Base-by-base conservation (phyloP, 2,329 filamentous ascomycete species). In the Hypoxylon sp. region DNA sequence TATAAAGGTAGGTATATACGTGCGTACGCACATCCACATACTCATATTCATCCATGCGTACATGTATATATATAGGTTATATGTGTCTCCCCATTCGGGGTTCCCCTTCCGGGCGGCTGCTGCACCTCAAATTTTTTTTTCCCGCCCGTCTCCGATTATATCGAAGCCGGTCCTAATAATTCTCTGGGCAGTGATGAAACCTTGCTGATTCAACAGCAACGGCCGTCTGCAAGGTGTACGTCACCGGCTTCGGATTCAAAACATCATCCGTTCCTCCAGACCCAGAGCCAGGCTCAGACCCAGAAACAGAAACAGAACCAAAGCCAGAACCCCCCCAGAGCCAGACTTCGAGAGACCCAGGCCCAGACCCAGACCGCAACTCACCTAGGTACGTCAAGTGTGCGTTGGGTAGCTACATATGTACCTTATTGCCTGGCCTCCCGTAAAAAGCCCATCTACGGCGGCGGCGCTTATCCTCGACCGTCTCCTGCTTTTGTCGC, bases 331-430 rank as follows among this genome's bases (percentile, higher is more conserved):
- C 50, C 30, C 49, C 30, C 46, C 38, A 38, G 33, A 32, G 4
- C 26, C 32, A 36, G 4, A 55, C 33, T 36, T 22, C 52, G 45
- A 57, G 24, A 26, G 24, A 26, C 24, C 24, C 24, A 26, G 24
- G 6, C 24, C 3, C 24, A 26, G 24, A 26, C 24, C 24, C 50
- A 61, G 46, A 65, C 63, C 57, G 63, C 66, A 63, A 67, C 42
- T 69, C 60, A 68, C 66, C 64, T 67, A 64, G 46, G 57, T 59
- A 61, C 52, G 42, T 53, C 44, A 14, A 24, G 30, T 53, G 36
- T 55, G 33, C 65, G 53, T 62, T 66, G 63, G 63, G 61, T 69
- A 69, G 30, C 62, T 61, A 65, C 40, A 50, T 56, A 61, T n/a
- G 26, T 60, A 56, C 61, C 55, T 44, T 60, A 59, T 51, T 55